Conservation (phyloP, 2,329 filamentous ascomycete genomes). For the Cladosporium oxysporum region DNA sequence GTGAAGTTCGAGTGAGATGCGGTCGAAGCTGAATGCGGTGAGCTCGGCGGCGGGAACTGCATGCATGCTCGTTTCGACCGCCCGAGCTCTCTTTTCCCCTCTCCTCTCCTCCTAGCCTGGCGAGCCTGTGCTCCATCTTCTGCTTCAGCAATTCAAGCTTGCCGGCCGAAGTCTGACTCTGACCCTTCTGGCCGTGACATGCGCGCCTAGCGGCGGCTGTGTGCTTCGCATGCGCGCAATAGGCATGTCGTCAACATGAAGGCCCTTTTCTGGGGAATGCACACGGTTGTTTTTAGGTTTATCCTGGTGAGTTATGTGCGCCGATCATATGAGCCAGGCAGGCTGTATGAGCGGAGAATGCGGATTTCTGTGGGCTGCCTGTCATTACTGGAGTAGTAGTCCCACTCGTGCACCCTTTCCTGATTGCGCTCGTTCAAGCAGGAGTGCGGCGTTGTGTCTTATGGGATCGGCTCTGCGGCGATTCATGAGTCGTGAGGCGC, state of each 20-base stretch:
- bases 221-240: background rate
- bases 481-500: background rate
- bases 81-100: background rate
- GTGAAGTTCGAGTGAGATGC: conserved; percentile 9
- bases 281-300: background rate
- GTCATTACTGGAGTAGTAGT: background rate
- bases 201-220: conserved; percentile 7
- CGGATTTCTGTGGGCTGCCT: background rate
- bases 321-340: background rate
- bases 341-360: background rate
- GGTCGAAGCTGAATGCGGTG: conserved; percentile 16
- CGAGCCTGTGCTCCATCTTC: background rate
- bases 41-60: background rate
- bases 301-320: background rate
- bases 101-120: background rate
- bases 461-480: background rate
- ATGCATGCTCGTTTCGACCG: background rate
- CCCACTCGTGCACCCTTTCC: background rate
- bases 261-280: background rate
- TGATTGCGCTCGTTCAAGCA: background rate
- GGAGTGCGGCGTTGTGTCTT: background rate
- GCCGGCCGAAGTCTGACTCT: background rate
- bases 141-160: background rate
- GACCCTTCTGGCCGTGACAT: background rate
- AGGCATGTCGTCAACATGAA: background rate